phyloP scores from a whole-genome alignment of 1,139 yeast genomes.

The Suhomyces maxii region DNA sequence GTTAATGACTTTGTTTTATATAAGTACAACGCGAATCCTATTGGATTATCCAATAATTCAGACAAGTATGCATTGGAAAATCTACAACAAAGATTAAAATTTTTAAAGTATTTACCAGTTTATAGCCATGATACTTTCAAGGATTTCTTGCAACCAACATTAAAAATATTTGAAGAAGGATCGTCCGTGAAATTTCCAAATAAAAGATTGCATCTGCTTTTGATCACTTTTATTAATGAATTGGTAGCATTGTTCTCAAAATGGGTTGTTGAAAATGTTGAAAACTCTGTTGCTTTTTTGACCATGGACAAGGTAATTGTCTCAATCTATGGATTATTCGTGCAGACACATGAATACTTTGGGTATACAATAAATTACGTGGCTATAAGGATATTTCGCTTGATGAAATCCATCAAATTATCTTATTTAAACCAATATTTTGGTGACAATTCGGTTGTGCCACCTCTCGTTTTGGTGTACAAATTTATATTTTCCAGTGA shows the following conservation, averaged over 20 bases:
- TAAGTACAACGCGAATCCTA: slow-evolving; percentile 9
- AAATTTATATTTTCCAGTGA: slow-evolving; percentile 36
- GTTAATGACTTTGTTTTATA: slow-evolving; percentile 17
- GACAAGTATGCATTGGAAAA: slow-evolving; percentile 4
- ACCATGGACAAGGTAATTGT: slow-evolving; percentile 12
- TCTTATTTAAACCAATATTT: slow-evolving; percentile 14
- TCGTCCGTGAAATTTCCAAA: background rate
- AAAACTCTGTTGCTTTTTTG: background rate
- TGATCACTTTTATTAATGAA: slow-evolving; percentile 4
- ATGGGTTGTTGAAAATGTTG: slow-evolving; percentile 1
- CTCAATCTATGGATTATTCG: slow-evolving; percentile 9
- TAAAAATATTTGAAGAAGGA: background rate
- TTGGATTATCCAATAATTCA: background rate
- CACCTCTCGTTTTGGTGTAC: slow-evolving; percentile 42
- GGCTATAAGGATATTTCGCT: slow-evolving; percentile 12
- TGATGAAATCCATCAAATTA: slow-evolving; percentile 12
- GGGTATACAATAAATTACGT: background rate
- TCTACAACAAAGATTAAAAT: slow-evolving; percentile 12
- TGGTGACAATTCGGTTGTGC: slow-evolving; percentile 22
- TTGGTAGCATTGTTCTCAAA: slow-evolving; percentile 3
- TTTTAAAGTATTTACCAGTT: slow-evolving; percentile 12
- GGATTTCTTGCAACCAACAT: slow-evolving; percentile 3
- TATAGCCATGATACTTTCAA: slow-evolving; percentile 1
- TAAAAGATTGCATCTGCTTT: background rate
- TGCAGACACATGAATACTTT: background rate